Evolutionary conservation across 805 yeast genomes (phyloP).

Genomic region (Cyberlindnera petersonii): DNA sequence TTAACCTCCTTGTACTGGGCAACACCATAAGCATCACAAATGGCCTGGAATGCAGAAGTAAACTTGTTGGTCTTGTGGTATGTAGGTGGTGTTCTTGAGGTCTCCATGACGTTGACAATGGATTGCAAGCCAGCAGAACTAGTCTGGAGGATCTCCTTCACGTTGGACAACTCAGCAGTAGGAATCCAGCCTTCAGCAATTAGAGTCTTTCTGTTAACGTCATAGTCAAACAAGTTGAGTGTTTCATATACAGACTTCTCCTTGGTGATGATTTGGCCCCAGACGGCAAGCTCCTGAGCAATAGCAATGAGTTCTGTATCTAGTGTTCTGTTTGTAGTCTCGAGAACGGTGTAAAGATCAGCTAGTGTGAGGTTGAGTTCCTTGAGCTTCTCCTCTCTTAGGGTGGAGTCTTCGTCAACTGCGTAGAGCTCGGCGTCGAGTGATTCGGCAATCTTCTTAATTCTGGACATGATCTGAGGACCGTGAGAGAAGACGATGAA

Average conservation of each 20-base stretch:
- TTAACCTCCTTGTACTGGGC: slow-evolving; percentile 93
- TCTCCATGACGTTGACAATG: slow-evolving; percentile 53
- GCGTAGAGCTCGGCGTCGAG: slow-evolving; percentile 78
- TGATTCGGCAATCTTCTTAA: slow-evolving; percentile 83
- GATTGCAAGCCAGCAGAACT: slow-evolving; percentile 57
- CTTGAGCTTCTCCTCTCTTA: slow-evolving; percentile 65
- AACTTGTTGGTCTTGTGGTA: slow-evolving; percentile 92
- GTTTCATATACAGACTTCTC: slow-evolving; percentile 84
- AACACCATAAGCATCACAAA: slow-evolving; percentile 93
- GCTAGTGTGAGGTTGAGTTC: slow-evolving; percentile 56
- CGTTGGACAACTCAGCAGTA: slow-evolving; percentile 57
- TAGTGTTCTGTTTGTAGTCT: slow-evolving; percentile 64
- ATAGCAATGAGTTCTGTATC: slow-evolving; percentile 74
- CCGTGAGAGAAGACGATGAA: slow-evolving; percentile 95
- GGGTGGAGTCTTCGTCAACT: slow-evolving; percentile 43
- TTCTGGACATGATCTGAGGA: slow-evolving; percentile 61
- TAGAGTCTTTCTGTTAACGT: slow-evolving; percentile 68
- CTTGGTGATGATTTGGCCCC: slow-evolving; percentile 65
- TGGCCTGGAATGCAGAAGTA: slow-evolving; percentile 86
- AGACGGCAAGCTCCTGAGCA: slow-evolving; percentile 66
- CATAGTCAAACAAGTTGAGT: slow-evolving; percentile 76
- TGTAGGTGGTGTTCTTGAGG: slow-evolving; percentile 90
- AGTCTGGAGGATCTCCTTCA: slow-evolving; percentile 63
- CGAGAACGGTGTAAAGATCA: slow-evolving; percentile 58
- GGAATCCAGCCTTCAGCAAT: slow-evolving; percentile 99